Base-by-base conservation (phyloP, 768 basidiomycete genomes). In the Termitomyces sp. region DNA sequence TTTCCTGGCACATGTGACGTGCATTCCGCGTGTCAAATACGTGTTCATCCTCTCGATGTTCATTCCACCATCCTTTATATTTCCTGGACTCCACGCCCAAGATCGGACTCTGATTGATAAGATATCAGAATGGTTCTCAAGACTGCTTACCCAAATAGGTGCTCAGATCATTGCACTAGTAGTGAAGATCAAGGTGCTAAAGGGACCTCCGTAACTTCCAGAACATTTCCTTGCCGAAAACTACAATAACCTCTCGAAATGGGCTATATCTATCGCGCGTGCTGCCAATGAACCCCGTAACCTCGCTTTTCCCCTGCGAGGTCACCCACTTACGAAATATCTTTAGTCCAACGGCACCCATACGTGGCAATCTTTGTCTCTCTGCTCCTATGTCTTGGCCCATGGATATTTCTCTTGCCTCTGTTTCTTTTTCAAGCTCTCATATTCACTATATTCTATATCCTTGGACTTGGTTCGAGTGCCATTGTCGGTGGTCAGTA, bases 361-460 rank as follows among this genome's bases (percentile, higher is more conserved):
- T 57, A 65, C n/a, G 51, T 17, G 36, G 46, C 64, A 5, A 53
- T 70, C 2, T 42, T 61, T 42, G 56, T 62, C 54, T 64, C 64
- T 11, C 48, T 61, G 1, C 25, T 65, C 32, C 54, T 70, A 46
- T 70, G 69, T 57, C 45, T 70, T 37, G 69, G 69, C 1, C 69
- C 69, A 5, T 69, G 68, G 65, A 65, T 70, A 45, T 59, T 70
- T 9, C 57, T 71, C 15, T 38, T 71, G 11, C 70, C 70, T 12
- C 60, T 70, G 3, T 17, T 69, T 51, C 53, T 67, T 32, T n/a
- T 69, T 0, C 69, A 70, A 40, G 60, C 59, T 36, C 11, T 62
- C 31, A 58, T 65, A 40, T 62, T 68, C 15, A 42, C 62, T 11
- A 15, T 68, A 12, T 51, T 67, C 2, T 45, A 58, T 42, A 40